Percentiles rank a stretch among this genome's conserved stretches.
These are phyloP conservation scores for Bidens hawaiensis DNA, from an alignment of 140 eudicot species.

Conservation along the genomic window DNA sequence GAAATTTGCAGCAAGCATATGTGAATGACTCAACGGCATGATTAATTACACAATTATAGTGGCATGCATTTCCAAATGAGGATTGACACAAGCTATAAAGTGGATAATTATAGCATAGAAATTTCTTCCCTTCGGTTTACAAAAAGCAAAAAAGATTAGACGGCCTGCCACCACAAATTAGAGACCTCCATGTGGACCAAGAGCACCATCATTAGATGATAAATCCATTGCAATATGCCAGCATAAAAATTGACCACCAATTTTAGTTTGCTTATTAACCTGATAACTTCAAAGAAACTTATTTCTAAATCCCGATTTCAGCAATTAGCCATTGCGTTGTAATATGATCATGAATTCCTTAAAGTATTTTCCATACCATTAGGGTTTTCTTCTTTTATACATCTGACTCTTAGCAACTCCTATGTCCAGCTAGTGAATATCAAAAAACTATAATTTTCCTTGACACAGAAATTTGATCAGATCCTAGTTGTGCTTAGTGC, in stretches of 20 bases:
- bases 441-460: neutral
- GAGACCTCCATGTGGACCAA: slow-evolving; percentile 7
- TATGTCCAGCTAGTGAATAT: no score
- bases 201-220: slow-evolving; percentile 5
- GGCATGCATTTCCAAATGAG: neutral
- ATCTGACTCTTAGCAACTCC: slow-evolving; percentile 3
- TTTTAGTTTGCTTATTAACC: neutral
- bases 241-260: slow-evolving; percentile 1
- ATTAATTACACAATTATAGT: neutral
- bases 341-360: neutral
- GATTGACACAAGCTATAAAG: neutral
- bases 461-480: slow-evolving; percentile 5
- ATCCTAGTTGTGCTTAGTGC: neutral
- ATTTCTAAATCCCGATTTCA: neutral
- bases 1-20: neutral
- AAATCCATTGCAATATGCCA: neutral
- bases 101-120: slow-evolving; percentile 1
- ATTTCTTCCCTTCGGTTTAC: neutral
- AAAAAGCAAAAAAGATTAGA: neutral
- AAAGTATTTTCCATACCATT: neutral
- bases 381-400: neutral
- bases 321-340: neutral
- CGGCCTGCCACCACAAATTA: neutral
- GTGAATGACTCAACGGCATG: slow-evolving; percentile 4
- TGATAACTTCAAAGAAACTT: neutral